Conservation (phyloP, 2,329 filamentous ascomycete species). For the Talaromyces sp. region DNA sequence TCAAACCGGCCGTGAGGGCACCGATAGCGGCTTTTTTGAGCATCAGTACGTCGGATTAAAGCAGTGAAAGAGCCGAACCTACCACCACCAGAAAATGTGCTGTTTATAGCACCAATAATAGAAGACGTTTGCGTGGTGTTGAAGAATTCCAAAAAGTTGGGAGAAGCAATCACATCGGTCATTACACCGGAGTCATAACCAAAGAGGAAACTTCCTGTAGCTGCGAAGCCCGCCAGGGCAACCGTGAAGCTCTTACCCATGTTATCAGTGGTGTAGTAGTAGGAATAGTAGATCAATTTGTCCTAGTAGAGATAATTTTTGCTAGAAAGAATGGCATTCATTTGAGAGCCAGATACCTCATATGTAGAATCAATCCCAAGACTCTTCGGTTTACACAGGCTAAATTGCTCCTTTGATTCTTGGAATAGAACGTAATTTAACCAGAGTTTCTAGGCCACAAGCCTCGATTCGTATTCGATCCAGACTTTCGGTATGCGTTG, state of each 20-base stretch:
- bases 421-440: not conserved
- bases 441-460: not conserved
- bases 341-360: not conserved
- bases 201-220: not conserved
- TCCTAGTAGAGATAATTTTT: too few relatives aligned
- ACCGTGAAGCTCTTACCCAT: not conserved
- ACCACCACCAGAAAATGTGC: not conserved
- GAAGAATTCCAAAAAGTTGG: not conserved
- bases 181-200: not conserved
- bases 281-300: not conserved
- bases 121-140: not conserved
- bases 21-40: slow-evolving; percentile 46
- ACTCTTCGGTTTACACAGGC: not conserved
- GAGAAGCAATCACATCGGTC: not conserved
- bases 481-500: too few relatives aligned
- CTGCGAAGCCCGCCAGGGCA: not conserved
- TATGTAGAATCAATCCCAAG: too few relatives aligned
- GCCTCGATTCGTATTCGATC: too few relatives aligned
- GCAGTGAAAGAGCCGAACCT: not conserved
- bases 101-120: not conserved
- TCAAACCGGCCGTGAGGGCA: slow-evolving; percentile 54
- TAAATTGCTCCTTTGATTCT: not conserved
- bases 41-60: not conserved
- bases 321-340: not conserved
- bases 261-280: not conserved